Evolutionary conservation across 306 rosid species (phyloP).

Genomic region (Quercus robur): DNA sequence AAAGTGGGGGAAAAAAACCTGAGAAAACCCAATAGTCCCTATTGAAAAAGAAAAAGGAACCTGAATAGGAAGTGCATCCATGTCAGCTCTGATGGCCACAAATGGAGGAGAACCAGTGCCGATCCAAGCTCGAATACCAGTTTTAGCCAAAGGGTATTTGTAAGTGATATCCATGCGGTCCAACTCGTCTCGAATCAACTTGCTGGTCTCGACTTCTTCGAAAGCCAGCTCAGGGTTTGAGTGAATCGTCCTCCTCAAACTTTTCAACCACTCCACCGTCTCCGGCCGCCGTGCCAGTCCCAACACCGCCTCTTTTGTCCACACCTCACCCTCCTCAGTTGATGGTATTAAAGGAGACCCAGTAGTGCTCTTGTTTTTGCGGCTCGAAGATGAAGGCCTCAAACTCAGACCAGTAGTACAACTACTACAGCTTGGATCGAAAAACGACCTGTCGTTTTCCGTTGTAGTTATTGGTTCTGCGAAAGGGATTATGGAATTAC

Average conservation of each 20-base stretch:
- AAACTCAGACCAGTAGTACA: not conserved
- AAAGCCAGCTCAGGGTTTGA: slow-evolving; percentile 87
- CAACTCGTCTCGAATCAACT: slow-evolving; percentile 61
- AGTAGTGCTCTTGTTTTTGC: slow-evolving; percentile 35
- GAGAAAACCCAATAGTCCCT: too few relatives aligned
- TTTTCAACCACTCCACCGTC: slow-evolving; percentile 60
- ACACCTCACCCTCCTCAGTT: slow-evolving; percentile 37
- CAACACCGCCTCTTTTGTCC: slow-evolving; percentile 63
- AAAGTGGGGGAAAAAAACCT: too few relatives aligned
- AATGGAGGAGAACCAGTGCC: slow-evolving; percentile 92
- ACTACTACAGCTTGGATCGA: slow-evolving; percentile 26
- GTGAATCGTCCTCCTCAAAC: slow-evolving; percentile 74
- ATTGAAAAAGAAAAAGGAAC: slow-evolving; percentile 15
- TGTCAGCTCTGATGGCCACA: slow-evolving; percentile 93
- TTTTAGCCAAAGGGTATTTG: slow-evolving; percentile 61
- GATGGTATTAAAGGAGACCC: not conserved
- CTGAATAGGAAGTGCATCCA: slow-evolving; percentile 99
- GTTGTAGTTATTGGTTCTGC: slow-evolving; percentile 21
- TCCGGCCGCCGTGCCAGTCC: slow-evolving; percentile 56
- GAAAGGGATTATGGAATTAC: not conserved
- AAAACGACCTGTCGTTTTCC: slow-evolving; percentile 14
- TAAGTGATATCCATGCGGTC: slow-evolving; percentile 73
- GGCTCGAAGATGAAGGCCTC: not conserved
- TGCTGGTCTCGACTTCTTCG: slow-evolving; percentile 83
- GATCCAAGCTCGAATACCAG: slow-evolving; percentile 86